These are phyloP conservation scores for Lachnellula subtilissima DNA, from an alignment of 2,329 filamentous ascomycete genomes.

Conservation along the genomic window DNA sequence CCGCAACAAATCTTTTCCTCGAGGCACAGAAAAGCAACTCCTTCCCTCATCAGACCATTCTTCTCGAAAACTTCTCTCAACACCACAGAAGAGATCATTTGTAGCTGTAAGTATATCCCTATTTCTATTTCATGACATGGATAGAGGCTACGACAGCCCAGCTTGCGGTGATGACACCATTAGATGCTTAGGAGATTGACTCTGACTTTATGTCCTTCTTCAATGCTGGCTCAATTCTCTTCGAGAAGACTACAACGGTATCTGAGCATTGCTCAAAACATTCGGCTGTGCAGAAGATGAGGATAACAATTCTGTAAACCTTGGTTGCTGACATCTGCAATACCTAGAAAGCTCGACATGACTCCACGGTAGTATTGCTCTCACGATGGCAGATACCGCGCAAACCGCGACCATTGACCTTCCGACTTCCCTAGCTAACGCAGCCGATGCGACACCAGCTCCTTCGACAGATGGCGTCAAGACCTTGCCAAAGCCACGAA, in stretches of 20 bases:
- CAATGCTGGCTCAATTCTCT: constrained; percentile 61
- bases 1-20: not conserved
- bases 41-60: not conserved
- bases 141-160: not conserved
- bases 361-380: constrained; percentile 18
- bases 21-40: not conserved
- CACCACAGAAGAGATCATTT: not conserved
- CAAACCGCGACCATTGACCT: not conserved
- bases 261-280: constrained; percentile 60
- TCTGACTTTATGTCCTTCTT: constrained; percentile 50
- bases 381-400: constrained; percentile 24
- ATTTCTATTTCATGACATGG: not conserved
- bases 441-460: constrained; percentile 1
- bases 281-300: constrained; percentile 1
- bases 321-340: constrained; percentile 12
- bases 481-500: constrained; percentile 7
- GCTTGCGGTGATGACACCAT: constrained; percentile 57
- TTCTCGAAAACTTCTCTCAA: constrained; percentile 10
- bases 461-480: not conserved
- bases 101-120: constrained; percentile 14
- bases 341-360: constrained; percentile 20
- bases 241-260: constrained; percentile 87
- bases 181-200: constrained; percentile 49
- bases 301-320: not conserved
- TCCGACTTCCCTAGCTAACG: constrained; percentile 1